A percentile compares a stretch with the other conserved stretches of the same genome.
Conservation (phyloP, 345 rosid species). For the Gossypium longicalyx region DNA sequence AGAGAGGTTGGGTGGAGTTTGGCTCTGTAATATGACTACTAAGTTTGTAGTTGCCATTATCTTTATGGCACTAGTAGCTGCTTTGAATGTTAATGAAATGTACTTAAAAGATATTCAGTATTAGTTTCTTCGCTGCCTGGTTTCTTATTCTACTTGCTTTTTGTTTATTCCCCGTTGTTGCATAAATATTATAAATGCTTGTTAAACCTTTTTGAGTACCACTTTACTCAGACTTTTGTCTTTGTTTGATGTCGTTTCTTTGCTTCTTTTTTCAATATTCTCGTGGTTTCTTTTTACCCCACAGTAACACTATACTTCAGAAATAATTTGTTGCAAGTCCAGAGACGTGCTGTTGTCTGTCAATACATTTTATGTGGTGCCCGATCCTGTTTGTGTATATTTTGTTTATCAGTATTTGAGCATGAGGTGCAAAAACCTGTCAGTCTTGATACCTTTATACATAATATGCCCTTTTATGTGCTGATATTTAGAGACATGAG, state of each 20-base stretch:
- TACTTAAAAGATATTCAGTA: neutral
- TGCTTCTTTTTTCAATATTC: neutral
- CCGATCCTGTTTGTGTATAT: neutral
- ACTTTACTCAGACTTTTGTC: neutral
- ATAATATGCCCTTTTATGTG: neutral
- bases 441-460: neutral
- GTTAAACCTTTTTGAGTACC: neutral
- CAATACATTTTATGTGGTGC: neutral
- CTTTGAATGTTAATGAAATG: constrained; percentile 11
- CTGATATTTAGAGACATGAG: neutral
- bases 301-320: neutral
- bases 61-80: constrained; percentile 11
- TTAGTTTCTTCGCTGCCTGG: neutral
- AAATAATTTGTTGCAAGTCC: constrained; percentile 5
- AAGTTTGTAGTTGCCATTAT: constrained; percentile 15
- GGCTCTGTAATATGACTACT: constrained; percentile 9
- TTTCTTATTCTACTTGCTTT: neutral
- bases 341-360: neutral
- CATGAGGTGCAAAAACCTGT: neutral
- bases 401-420: neutral
- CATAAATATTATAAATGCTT: neutral
- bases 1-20: neutral
- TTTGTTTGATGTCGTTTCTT: constrained; percentile 1
- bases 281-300: neutral
- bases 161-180: neutral